Evolutionary conservation across 805 yeast species (phyloP).

Genomic region (Myxozyma melibiosi): DNA sequence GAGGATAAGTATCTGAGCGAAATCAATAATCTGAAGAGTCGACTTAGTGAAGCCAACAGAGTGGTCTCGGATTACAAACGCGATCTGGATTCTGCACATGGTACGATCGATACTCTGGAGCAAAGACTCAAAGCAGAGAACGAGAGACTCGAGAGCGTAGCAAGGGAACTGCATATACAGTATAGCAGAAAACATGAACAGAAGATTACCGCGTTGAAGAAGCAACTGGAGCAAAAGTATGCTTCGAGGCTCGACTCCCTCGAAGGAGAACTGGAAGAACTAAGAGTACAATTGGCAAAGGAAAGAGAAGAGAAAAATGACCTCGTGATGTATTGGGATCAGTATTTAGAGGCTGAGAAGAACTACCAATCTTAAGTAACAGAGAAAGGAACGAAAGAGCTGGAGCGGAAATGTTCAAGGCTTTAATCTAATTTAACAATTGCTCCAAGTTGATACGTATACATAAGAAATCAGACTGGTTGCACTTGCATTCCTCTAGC

Average conservation of each 20-base stretch:
- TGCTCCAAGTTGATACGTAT: no score
- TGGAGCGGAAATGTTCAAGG: neutral
- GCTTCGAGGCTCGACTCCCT: constrained; percentile 3
- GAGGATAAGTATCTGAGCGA: constrained; percentile 18
- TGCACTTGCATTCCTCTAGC: no score
- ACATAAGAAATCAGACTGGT: no score
- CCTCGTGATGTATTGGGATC: constrained; percentile 29
- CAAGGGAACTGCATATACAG: constrained; percentile 28
- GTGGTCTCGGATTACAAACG: constrained; percentile 11
- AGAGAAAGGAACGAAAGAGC: neutral
- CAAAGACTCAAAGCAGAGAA: constrained; percentile 14
- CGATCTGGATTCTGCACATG: constrained; percentile 1
- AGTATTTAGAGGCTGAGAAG: constrained; percentile 27
- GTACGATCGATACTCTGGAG: constrained; percentile 9
- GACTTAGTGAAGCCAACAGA: constrained; percentile 13
- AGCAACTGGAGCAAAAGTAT: constrained; percentile 26
- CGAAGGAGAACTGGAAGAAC: constrained; percentile 7
- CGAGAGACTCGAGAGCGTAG: constrained; percentile 27
- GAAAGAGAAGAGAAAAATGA: constrained; percentile 31
- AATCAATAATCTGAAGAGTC: constrained; percentile 11
- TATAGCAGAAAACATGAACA: constrained; percentile 29
- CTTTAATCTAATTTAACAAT: no score
- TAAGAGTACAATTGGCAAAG: constrained; percentile 11
- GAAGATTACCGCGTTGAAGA: constrained; percentile 25
- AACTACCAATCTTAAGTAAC: neutral